These are phyloP conservation scores for Hyaloscypha hepaticicola DNA, from an alignment of 495 filamentous ascomycete species.

Conservation along the genomic window DNA sequence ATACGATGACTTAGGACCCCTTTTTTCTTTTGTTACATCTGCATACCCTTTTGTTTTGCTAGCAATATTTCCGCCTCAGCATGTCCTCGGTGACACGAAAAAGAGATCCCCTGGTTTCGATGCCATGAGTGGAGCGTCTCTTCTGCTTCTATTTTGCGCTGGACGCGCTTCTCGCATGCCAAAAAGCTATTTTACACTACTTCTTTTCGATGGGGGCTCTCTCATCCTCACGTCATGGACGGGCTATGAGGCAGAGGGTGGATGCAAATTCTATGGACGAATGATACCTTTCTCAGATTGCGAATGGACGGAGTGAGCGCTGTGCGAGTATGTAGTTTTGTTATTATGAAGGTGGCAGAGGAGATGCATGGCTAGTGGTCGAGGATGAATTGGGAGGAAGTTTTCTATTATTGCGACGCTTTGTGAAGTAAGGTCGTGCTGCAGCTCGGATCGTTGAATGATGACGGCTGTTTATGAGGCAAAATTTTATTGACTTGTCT, in stretches of 20 bases:
- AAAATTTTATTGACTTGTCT: conserved; percentile 17
- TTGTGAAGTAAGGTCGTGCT: background rate
- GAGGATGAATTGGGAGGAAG: background rate
- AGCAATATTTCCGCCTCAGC: conserved; percentile 1
- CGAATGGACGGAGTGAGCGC: background rate
- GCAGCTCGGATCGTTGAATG: background rate
- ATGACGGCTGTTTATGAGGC: conserved; percentile 3
- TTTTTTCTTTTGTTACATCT: conserved; percentile 20
- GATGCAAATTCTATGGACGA: background rate
- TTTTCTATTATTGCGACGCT: conserved; percentile 3
- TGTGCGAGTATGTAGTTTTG: conserved; percentile 7
- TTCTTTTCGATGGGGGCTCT: background rate
- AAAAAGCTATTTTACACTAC: background rate
- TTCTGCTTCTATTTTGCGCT: conserved; percentile 11
- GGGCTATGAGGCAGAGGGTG: background rate
- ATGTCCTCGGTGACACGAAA: conserved; percentile 1
- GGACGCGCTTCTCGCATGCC: conserved; percentile 5
- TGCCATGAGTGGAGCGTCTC: background rate
- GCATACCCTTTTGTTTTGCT: conserved; percentile 25
- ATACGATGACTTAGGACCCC: conserved; percentile 1
- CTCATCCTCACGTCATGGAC: background rate
- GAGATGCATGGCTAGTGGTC: background rate
- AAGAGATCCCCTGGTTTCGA: conserved; percentile 13
- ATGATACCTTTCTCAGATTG: background rate
- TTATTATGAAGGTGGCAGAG: background rate